Percentiles rank a stretch among this genome's conserved stretches.
These are phyloP conservation scores for Ceratocystis huliohia DNA, from an alignment of 2,329 filamentous ascomycete genomes.

Conservation along the genomic window DNA sequence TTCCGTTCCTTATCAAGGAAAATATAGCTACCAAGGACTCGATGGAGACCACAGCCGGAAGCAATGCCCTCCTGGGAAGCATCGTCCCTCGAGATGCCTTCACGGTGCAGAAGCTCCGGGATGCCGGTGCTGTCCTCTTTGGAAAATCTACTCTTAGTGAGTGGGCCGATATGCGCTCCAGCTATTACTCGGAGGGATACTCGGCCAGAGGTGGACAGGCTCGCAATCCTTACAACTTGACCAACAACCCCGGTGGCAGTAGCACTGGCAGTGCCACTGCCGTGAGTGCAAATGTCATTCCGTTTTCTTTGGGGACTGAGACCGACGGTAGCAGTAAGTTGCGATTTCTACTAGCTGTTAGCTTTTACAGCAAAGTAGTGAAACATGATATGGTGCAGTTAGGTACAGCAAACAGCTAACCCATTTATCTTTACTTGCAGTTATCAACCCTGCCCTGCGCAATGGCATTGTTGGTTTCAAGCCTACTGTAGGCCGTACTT, in stretches of 20 bases:
- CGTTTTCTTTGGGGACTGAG: slow-evolving; percentile 59
- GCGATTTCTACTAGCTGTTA: no score
- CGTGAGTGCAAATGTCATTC: slow-evolving; percentile 49
- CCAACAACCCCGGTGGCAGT: slow-evolving; percentile 54
- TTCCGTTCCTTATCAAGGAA: slow-evolving; percentile 65
- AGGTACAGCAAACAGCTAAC: neutral
- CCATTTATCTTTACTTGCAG: slow-evolving; percentile 23
- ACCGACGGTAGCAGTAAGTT: slow-evolving; percentile 50
- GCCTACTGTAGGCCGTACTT: slow-evolving; percentile 61
- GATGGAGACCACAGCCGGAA: slow-evolving; percentile 63
- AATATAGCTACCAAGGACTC: slow-evolving; percentile 56
- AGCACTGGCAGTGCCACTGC: slow-evolving; percentile 54
- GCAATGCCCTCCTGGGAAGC: slow-evolving; percentile 51
- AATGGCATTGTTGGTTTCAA: slow-evolving; percentile 62
- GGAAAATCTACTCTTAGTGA: slow-evolving; percentile 60
- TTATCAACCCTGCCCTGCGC: slow-evolving; percentile 59
- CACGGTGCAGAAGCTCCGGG: slow-evolving; percentile 48
- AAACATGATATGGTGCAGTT: neutral
- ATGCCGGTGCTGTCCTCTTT: slow-evolving; percentile 55
- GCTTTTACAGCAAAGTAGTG: neutral
- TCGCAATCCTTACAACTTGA: slow-evolving; percentile 55
- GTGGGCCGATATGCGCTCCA: slow-evolving; percentile 61
- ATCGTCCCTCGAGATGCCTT: slow-evolving; percentile 55
- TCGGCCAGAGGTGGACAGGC: slow-evolving; percentile 51
- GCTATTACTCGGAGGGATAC: slow-evolving; percentile 56